Evolutionary conservation across 352 stramenopile genomes (phyloP).

Genomic region (Globisporangium barbulae): DNA sequence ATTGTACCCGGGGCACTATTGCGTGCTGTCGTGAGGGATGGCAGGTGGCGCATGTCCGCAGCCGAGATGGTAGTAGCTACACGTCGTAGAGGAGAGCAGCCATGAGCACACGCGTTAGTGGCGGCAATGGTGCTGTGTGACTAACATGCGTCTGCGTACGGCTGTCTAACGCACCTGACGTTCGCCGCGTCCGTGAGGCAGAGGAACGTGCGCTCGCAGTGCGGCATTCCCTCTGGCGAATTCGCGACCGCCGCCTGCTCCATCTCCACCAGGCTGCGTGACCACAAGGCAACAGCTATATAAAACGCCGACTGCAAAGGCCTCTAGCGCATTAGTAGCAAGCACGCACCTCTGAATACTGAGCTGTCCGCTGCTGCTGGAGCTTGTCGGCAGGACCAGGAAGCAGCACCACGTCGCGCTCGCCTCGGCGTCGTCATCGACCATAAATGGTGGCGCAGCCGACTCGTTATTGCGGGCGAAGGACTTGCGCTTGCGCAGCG

Average conservation of each 20-base stretch:
- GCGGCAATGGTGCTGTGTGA: background rate
- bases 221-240: background rate
- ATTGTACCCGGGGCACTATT: too few relatives aligned
- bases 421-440: conserved; percentile 7
- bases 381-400: conserved; percentile 29
- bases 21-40: background rate
- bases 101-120: background rate
- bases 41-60: conserved; percentile 8
- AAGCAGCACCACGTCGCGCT: conserved; percentile 27
- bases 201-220: conserved; percentile 30
- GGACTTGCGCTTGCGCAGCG: conserved; percentile 40
- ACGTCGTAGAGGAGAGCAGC: background rate
- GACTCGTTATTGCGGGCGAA: conserved; percentile 28
- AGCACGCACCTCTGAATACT: conserved; percentile 36
- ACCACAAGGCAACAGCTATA: background rate
- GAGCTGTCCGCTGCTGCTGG: conserved; percentile 15
- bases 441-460: conserved; percentile 6
- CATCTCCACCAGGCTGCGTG: conserved; percentile 31
- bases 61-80: conserved; percentile 45
- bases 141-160: too few relatives aligned
- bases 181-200: conserved; percentile 44
- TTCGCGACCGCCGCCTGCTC: conserved; percentile 28
- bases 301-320: too few relatives aligned
- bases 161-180: conserved; percentile 36
- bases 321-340: background rate